Conservation (phyloP, 2,329 filamentous ascomycete genomes). For the Sporothrix globosa region DNA sequence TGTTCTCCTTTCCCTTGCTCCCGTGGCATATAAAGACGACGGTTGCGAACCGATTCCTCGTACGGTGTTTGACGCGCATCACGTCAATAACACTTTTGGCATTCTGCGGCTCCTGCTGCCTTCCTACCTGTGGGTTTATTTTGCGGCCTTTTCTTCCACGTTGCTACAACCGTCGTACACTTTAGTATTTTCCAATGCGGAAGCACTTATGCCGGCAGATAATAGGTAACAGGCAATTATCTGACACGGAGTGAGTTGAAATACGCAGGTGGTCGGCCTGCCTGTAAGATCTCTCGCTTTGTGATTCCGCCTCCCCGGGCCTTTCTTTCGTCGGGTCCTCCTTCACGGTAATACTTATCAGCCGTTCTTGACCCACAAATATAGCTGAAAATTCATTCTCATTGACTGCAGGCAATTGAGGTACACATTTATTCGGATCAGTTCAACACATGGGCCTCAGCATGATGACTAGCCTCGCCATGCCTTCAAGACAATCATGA, state of each 20-base stretch:
- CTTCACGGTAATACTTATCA: background rate
- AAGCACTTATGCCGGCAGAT: background rate
- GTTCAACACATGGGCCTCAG: background rate
- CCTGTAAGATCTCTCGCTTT: too few relatives aligned
- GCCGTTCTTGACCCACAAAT: background rate
- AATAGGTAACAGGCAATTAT: background rate
- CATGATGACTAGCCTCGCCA: background rate
- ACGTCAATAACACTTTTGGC: slow-evolving; percentile 10
- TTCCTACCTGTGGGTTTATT: background rate
- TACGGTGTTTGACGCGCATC: slow-evolving; percentile 13
- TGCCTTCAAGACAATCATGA: background rate
- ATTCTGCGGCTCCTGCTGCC: background rate
- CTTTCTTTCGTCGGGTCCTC: background rate
- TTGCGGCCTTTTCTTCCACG: background rate
- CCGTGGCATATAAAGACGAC: background rate
- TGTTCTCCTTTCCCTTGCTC: background rate
- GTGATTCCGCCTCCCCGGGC: too few relatives aligned
- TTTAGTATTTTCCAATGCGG: background rate
- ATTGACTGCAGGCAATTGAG: background rate
- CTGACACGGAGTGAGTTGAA: background rate
- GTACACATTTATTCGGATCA: background rate
- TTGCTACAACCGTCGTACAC: background rate
- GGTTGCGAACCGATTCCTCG: slow-evolving; percentile 5
- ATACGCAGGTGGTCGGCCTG: background rate
- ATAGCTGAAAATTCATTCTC: background rate